Evolutionary conservation across 768 basidiomycete species (phyloP), one percentile per base, ranked within the genome.

Genomic region (Pleurotus platypus): DNA sequence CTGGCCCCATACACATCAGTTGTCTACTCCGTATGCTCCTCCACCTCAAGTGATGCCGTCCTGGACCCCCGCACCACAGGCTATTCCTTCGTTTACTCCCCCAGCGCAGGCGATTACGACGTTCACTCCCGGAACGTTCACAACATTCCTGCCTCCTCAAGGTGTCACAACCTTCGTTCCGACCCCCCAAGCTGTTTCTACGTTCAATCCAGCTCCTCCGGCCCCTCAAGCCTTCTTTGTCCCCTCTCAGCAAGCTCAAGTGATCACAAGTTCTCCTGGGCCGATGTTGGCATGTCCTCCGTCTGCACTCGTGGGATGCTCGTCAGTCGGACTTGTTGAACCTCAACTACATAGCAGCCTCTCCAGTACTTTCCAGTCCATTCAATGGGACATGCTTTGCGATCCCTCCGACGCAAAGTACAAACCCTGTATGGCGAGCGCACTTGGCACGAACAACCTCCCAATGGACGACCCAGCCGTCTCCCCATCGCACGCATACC

Each of bases 341-440:
- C 51, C 39, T 39, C 39, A 39, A 5, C 35, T 54, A 37, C 20
- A 54, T 22, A n/a, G n/a, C 16, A 26, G 9, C 51, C 51, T 54
- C 15, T 39, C 51, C 15, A 24, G 16, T 13, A 11, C 5, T 4
- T 40, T 38, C 22, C 16, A 20, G 7, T 42, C 8, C 39, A 40
- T 54, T 11, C 37, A 54, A 7, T 54, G 51, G 51, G 51, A 54
- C 39, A 54, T 54, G 51, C 24, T 42, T n/a, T 54, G 37, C 39
- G 22, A 37, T 1, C 24, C 35, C 5, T 27, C 39, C 15, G 13
- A 37, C 5, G 51, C 51, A n/a, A 54, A 54, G 38, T 38, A 39
- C 16, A 54, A 48, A 15, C 24, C 46, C 22, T 48, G 46, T 15
- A 24, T 48, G 46, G 46, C 46, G 9, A 15, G 13, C 35, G 20